Evolutionary conservation across 805 yeast species (phyloP).

Genomic region (Teunomyces stri): DNA sequence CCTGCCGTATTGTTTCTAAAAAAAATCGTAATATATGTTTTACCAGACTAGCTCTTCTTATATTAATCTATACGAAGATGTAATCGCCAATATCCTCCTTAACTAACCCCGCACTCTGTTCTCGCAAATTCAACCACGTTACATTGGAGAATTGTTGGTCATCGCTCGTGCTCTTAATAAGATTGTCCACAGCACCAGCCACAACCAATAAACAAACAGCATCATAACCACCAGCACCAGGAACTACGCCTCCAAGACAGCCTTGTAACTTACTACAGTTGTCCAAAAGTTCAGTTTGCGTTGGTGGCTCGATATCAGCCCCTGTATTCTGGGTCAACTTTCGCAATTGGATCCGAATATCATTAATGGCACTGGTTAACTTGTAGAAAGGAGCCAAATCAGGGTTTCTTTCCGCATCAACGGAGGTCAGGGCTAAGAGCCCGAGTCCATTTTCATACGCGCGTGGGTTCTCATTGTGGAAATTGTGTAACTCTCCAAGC

Average conservation of each 20-base stretch:
- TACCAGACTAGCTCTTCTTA: not conserved
- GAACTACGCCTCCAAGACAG: conserved; percentile 92
- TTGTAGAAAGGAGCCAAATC: conserved; percentile 4
- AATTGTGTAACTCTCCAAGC: conserved; percentile 38
- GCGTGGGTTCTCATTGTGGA: conserved; percentile 27
- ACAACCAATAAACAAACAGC: conserved; percentile 76
- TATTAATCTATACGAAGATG: not conserved
- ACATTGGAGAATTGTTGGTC: conserved; percentile 44
- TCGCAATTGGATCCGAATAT: conserved; percentile 59
- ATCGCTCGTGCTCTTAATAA: conserved; percentile 15
- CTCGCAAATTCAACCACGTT: conserved; percentile 65
- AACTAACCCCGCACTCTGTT: conserved; percentile 57
- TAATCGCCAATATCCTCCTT: conserved; percentile 39
- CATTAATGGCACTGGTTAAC: conserved; percentile 39
- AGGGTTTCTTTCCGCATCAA: conserved; percentile 2
- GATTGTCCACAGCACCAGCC: conserved; percentile 37
- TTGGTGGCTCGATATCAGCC: conserved; percentile 84
- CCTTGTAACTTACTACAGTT: conserved; percentile 52
- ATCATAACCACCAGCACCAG: conserved; percentile 98
- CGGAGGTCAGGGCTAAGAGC: not conserved
- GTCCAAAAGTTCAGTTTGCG: conserved; percentile 71
- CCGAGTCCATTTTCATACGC: conserved; percentile 31
- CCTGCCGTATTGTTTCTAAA: too few relatives aligned
- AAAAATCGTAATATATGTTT: not conserved
- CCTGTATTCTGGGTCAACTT: conserved; percentile 61